phyloP scores from a whole-genome alignment of 495 filamentous ascomycete species.

The Daldinia decipiens region DNA sequence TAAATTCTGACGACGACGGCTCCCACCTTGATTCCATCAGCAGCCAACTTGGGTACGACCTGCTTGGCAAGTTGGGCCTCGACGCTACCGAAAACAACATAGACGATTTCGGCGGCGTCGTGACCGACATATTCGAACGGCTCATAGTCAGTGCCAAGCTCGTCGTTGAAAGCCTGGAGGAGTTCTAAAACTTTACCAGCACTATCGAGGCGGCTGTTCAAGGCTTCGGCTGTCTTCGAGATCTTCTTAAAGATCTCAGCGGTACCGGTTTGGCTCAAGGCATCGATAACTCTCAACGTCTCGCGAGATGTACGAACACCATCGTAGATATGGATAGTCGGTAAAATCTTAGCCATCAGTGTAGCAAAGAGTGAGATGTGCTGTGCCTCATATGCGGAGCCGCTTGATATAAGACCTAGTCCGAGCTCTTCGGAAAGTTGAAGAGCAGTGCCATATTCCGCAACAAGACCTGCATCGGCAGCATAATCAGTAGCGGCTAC shows the following conservation, averaged over 20 bases:
- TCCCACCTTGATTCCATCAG: slow-evolving; percentile 78
- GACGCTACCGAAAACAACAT: slow-evolving; percentile 91
- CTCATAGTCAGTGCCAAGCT: slow-evolving; percentile 91
- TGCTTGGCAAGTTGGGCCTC: slow-evolving; percentile 88
- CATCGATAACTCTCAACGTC: slow-evolving; percentile 85
- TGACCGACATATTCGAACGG: slow-evolving; percentile 97
- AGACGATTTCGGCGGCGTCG: slow-evolving; percentile 74
- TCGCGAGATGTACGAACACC: slow-evolving; percentile 87
- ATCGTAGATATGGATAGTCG: slow-evolving; percentile 92
- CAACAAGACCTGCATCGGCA: slow-evolving; percentile 72
- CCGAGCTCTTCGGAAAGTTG: slow-evolving; percentile 91
- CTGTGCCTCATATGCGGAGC: slow-evolving; percentile 88
- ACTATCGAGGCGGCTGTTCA: slow-evolving; percentile 76
- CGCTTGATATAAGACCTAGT: slow-evolving; percentile 83
- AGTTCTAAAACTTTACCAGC: slow-evolving; percentile 80
- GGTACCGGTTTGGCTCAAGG: slow-evolving; percentile 77
- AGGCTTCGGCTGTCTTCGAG: slow-evolving; percentile 63
- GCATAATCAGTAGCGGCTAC: slow-evolving; percentile 93
- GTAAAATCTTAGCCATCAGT: slow-evolving; percentile 78
- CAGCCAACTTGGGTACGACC: slow-evolving; percentile 76
- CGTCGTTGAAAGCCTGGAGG: slow-evolving; percentile 84
- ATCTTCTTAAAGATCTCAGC: slow-evolving; percentile 76
- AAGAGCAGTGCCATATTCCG: slow-evolving; percentile 86
- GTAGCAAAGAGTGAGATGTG: slow-evolving; percentile 95
- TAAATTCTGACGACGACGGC: slow-evolving; percentile 93